Evolutionary conservation across 768 basidiomycete genomes (phyloP).

Genomic region (Guyanaporus albipodus): DNA sequence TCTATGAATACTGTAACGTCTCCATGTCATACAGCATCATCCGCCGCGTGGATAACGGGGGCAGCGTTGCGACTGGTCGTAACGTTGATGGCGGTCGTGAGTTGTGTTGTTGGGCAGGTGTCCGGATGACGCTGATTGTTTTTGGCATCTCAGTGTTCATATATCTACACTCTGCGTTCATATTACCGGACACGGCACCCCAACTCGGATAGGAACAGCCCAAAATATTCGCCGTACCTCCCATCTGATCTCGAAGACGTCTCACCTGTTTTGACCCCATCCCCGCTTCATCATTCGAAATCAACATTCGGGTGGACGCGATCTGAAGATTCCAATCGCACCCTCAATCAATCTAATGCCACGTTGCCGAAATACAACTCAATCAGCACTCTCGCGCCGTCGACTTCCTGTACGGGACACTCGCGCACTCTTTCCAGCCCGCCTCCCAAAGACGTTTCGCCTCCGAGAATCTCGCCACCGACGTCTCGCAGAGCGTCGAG

Average conservation of each 20-base stretch:
- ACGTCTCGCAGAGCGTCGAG: constrained; percentile 14
- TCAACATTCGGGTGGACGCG: constrained; percentile 10
- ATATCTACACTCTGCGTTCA: constrained; percentile 16
- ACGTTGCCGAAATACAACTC: constrained; percentile 28
- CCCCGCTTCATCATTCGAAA: constrained; percentile 11
- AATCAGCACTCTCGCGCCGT: constrained; percentile 24
- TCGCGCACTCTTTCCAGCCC: constrained; percentile 18
- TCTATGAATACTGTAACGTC: constrained; percentile 20
- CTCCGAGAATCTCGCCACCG: constrained; percentile 15
- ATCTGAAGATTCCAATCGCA: constrained; percentile 20
- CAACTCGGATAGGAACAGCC: background rate
- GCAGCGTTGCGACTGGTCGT: constrained; percentile 50
- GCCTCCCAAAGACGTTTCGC: constrained; percentile 8
- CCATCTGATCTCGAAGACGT: constrained; percentile 20
- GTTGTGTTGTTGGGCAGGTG: constrained; percentile 25
- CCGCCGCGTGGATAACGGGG: constrained; percentile 53
- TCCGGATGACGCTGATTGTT: constrained; percentile 4
- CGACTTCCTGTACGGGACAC: constrained; percentile 24
- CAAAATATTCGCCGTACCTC: constrained; percentile 15
- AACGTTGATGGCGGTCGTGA: constrained; percentile 51
- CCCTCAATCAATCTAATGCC: constrained; percentile 16
- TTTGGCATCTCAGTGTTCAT: constrained; percentile 17
- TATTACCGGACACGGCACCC: constrained; percentile 21
- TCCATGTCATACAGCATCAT: constrained; percentile 24
- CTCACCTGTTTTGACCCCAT: constrained; percentile 15